Base-by-base conservation (phyloP, 371 early-diverging fungal species). In the Lichtheimia ramosa region DNA sequence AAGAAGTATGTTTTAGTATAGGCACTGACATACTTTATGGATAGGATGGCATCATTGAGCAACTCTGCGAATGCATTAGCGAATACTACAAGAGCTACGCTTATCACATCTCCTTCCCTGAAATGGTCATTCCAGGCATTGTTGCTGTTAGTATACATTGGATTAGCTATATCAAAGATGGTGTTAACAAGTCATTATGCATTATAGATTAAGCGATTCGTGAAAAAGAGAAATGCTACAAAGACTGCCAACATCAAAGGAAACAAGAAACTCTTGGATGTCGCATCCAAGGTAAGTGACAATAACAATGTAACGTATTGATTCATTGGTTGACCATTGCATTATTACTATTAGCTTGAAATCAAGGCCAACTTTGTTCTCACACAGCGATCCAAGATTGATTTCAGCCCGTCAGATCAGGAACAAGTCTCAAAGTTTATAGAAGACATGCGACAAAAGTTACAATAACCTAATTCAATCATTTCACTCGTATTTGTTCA, bases 91-190 rank as follows among this genome's bases (percentile, higher is more conserved):
- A 89, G 39, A 62, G 83, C 21, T 87, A 82, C 61, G 82, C 85
- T 40, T 71, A 76, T 21, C 89, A 89, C 54, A 92, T 96, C 53
- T 83, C 92, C 8, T 97, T 96, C 84, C 96, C 96, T 12, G 96
- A 96, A 63, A 71, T 94, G 65, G 86, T 79, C 16, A 84, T 90
- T 51, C 92, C 94, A 5, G 88, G 85, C 25, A 83, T 92, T 57
- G 70, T 90, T 21, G 84, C 85, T 54, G 77, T 86, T 68, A 64
- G 76, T 64, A 39, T 23, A 39, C 15, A 14, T 24, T 62, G 14
- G n/a, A 8, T 51, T 16, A n/a, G 6, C 7, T 20, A 27, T 41
- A 4, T 53, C 12, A 52, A 42, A 41, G 54, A 21, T 20, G n/a
- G 5, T 28, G 21, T 21, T 46, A 12, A 25, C 16, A 27, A 3